These are phyloP conservation scores for Vanrija humicola DNA, from an alignment of 1,284 basidiomycete genomes.

Conservation along the genomic window DNA sequence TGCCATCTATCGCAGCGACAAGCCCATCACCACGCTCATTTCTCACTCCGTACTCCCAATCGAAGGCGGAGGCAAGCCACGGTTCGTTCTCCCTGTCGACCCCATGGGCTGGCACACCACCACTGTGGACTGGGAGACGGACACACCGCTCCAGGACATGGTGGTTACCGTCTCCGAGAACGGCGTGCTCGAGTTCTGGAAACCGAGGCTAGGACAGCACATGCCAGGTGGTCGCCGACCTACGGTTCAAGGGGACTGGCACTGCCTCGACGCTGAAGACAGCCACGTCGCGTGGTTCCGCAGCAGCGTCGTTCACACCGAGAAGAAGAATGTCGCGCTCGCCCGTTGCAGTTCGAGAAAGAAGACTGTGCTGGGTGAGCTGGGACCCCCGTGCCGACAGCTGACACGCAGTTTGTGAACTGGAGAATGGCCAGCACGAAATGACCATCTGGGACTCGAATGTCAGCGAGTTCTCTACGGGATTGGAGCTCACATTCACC, in stretches of 20 bases:
- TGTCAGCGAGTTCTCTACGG: conserved; percentile 87
- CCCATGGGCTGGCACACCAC: conserved; percentile 74
- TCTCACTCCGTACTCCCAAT: conserved; percentile 37
- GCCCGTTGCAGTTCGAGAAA: conserved; percentile 82
- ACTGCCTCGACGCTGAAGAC: not conserved
- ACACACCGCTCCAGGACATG: conserved; percentile 58
- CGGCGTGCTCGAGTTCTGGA: conserved; percentile 79
- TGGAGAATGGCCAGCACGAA: conserved; percentile 57
- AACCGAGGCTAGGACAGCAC: conserved; percentile 54
- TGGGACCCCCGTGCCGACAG: rapidly evolving
- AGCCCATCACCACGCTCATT: conserved; percentile 28
- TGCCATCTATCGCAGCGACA: conserved; percentile 17
- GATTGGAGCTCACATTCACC: conserved; percentile 66
- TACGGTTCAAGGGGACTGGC: conserved; percentile 2
- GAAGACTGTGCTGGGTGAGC: conserved; percentile 69
- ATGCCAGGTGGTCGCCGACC: conserved; percentile 11
- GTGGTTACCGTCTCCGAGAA: conserved; percentile 68
- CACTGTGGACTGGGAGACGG: conserved; percentile 50
- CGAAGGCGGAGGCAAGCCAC: conserved; percentile 19
- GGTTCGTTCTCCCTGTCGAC: conserved; percentile 65
- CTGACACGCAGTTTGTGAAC: conserved; percentile 39
- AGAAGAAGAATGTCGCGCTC: conserved; percentile 59
- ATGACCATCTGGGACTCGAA: conserved; percentile 92
- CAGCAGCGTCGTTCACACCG: conserved; percentile 71
- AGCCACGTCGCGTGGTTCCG: conserved; percentile 29